Base-by-base conservation (phyloP, 768 basidiomycete species). In the Leccinum disarticulatum region DNA sequence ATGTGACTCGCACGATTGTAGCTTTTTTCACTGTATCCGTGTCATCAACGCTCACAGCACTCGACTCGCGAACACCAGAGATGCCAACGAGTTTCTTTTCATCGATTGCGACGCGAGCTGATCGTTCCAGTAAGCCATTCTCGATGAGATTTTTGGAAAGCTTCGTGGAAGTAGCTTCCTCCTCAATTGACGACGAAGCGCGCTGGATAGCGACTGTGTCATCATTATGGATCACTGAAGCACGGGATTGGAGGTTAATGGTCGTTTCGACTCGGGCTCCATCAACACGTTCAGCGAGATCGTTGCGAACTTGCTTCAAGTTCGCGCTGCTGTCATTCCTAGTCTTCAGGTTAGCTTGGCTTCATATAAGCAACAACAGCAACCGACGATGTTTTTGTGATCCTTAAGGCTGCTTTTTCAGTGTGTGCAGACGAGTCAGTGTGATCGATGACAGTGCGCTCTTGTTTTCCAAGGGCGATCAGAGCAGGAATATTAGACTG, bases 341-440 rank as follows among this genome's bases (percentile, higher is more conserved):
- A 30, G 22, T 4, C 17, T 11, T 1, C 7, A 33, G 6, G 38
- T 67, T 13, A 67, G 33, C n/a, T 25, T 14, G 17, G 9, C 7
- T 13, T 49, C 14, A 22, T 7, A 15, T 7, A 3, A 14, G 9
- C 33, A 55, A 50, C 19, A 13, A 55, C 46, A 30, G 19, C 36
- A 36, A 58, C 65, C 9, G 10, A 67, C 65, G 15, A 19, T 10
- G 22, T 25, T 22, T 3, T 25, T 17, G 27, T 3, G 6, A 31
- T 38, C 15, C 7, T 10, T 1, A 19, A 55, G 22, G 13, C 55
- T 4, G 36, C 22, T 19, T 36, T 14, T 27, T 56, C 61, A 4
- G 22, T 33, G 7, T 43, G 22, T 19, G 15, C 13, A 17, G 41
- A 54, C 1, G 15, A 35, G 4, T 11, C 38, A 30, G 22, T 48